Evolutionary conservation across 495 filamentous ascomycete species (phyloP), one percentile per base, ranked within the genome.

Genomic region (Aspergillus indologenus): DNA sequence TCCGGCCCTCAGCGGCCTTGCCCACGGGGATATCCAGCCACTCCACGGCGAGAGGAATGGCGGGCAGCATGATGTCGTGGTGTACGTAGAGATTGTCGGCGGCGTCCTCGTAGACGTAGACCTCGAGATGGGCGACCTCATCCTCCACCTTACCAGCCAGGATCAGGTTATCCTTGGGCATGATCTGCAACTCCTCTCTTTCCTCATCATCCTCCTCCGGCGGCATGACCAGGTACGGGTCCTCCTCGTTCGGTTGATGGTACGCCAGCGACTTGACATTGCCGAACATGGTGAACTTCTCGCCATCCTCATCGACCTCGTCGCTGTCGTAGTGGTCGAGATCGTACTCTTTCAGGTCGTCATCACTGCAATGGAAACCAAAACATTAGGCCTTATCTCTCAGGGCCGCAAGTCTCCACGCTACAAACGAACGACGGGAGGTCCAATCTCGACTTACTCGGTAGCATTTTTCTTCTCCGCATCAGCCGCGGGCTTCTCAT

Each of bases 51-150:
- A 99, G 84, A 2, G 94, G 94, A 72, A 98, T 96, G 29, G 92
- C 92, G 18, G 94, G 94, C 44, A 99, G 85, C 94, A 99, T 97
- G 65, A 99, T 96, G 68, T 99, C 94, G 79, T 99, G 95, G 77
- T 99, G 94, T 11, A 98, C 92, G 71, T 98, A 99, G 42, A 99
- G 86, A 72, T 99, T 98, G 68, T 96, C 94, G 11, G 86, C 91
- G 42, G 73, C 74, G 66, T 98, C 95, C 73, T 98, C 95, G 72
- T 98, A 98, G 26, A 98, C 91, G 70, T 98, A 98, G 46, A 97
- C 86, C 69, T 98, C 95, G 19, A 99, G 82, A 75, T 97, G 92
- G 23, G 94, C 91, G 23, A 99, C 88, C 64, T 98, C 94, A 62
- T 99, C 94, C 73, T 99, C 94, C 19, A 96, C 83, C 79, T 95